Percentiles rank a stretch among this genome's conserved stretches.
phyloP scores from a whole-genome alignment of 208 protist species.

The Leishmania tarentolae region DNA sequence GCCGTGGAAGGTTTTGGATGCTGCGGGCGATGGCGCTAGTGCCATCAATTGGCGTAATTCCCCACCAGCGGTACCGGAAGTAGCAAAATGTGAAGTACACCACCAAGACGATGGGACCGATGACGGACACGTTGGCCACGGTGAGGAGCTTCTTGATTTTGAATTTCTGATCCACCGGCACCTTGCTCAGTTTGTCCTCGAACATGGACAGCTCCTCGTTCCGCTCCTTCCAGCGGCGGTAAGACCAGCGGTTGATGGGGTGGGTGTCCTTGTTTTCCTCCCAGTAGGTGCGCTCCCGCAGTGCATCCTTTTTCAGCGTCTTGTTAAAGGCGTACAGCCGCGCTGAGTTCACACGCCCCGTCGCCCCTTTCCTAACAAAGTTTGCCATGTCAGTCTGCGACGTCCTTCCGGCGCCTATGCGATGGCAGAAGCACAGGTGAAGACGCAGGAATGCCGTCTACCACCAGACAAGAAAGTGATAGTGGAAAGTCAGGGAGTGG shows the following conservation, averaged over 20 bases:
- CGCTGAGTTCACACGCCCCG: constrained; percentile 65
- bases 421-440: background rate
- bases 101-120: constrained; percentile 66
- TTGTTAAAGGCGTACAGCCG: constrained; percentile 85
- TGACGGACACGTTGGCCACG: constrained; percentile 74
- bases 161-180: constrained; percentile 85
- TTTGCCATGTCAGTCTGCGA: constrained; percentile 37
- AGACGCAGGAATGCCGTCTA: background rate
- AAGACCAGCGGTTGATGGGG: constrained; percentile 83
- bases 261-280: constrained; percentile 82
- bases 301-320: constrained; percentile 76
- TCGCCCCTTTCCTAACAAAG: constrained; percentile 57
- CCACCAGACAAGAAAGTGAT: background rate
- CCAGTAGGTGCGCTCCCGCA: constrained; percentile 76
- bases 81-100: constrained; percentile 78
- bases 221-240: constrained; percentile 72
- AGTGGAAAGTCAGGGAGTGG: background rate
- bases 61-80: constrained; percentile 62
- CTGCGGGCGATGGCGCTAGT: constrained; percentile 58
- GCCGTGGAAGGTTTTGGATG: constrained; percentile 80
- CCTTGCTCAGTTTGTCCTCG: constrained; percentile 74
- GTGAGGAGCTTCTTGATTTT: constrained; percentile 87
- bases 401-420: background rate
- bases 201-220: constrained; percentile 83
- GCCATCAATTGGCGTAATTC: constrained; percentile 77